These are phyloP conservation scores for Emmonsiellopsis sp. DNA, from an alignment of 2,329 filamentous ascomycete genomes.

Conservation along the genomic window DNA sequence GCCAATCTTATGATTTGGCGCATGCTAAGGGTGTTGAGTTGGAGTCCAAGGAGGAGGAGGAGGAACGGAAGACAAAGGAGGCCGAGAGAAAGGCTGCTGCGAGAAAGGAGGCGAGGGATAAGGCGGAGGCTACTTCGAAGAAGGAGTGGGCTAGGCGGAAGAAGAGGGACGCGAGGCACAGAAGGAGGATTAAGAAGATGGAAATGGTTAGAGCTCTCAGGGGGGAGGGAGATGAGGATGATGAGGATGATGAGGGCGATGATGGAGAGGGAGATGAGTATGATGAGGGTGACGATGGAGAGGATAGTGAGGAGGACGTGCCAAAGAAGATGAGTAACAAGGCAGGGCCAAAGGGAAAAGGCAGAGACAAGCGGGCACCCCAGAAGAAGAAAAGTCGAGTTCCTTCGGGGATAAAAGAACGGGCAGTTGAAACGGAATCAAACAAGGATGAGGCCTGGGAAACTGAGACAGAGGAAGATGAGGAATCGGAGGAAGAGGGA, in stretches of 20 bases:
- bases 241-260: not conserved
- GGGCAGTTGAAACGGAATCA: too few relatives aligned
- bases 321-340: not conserved
- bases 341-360: too few relatives aligned
- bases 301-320: not conserved
- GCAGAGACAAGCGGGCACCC: too few relatives aligned
- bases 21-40: constrained; percentile 34
- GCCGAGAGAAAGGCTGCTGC: constrained; percentile 20
- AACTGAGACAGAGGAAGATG: too few relatives aligned
- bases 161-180: constrained; percentile 23
- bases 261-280: not conserved
- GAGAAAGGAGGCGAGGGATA: constrained; percentile 27
- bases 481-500: not conserved
- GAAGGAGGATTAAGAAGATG: constrained; percentile 22
- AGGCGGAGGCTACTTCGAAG: constrained; percentile 29
- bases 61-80: constrained; percentile 25
- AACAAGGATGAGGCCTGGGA: too few relatives aligned
- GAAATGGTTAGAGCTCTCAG: constrained; percentile 4
- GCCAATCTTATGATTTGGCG: constrained; percentile 37
- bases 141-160: constrained; percentile 33
- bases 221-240: not conserved
- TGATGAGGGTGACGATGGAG: not conserved
- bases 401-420: too few relatives aligned
- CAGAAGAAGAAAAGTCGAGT: too few relatives aligned
- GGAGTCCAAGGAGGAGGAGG: constrained; percentile 26